Conservation (phyloP, 2,329 filamentous ascomycete species). For the Sclerotinia minor region DNA sequence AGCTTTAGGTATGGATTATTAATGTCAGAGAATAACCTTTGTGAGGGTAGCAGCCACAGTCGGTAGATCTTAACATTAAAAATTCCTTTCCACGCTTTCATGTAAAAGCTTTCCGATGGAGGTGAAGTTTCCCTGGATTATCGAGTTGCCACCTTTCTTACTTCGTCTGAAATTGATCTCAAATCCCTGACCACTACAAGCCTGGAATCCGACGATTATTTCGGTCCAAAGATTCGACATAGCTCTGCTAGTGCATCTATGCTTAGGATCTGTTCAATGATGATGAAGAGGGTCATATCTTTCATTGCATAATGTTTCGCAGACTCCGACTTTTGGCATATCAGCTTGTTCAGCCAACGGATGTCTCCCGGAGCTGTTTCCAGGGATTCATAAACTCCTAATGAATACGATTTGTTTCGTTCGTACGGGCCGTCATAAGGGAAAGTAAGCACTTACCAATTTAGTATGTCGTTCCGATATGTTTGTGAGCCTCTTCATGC, state of each 20-base stretch:
- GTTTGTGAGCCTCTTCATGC: neutral
- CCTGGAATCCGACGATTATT: neutral
- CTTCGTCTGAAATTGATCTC: neutral
- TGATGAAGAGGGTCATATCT: neutral
- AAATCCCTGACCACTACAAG: neutral
- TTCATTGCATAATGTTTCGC: neutral
- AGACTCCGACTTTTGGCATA: neutral
- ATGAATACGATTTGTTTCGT: neutral
- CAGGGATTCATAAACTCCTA: neutral
- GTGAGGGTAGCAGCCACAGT: neutral
- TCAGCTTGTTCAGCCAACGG: neutral
- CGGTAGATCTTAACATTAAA: neutral
- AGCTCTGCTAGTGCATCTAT: neutral
- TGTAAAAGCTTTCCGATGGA: neutral
- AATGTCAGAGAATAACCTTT: neutral
- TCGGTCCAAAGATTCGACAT: neutral
- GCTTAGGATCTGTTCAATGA: neutral
- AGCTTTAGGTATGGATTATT: neutral
- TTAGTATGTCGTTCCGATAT: neutral
- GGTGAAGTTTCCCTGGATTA: neutral
- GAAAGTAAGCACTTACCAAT: neutral
- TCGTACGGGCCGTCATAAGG: neutral
- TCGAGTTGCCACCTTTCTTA: neutral
- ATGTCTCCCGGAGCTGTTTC: neutral
- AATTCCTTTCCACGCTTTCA: neutral